Evolutionary conservation across 129 eudicot genomes (phyloP), one percentile per base, ranked within the genome.

Genomic region (Sambucus nigra): DNA sequence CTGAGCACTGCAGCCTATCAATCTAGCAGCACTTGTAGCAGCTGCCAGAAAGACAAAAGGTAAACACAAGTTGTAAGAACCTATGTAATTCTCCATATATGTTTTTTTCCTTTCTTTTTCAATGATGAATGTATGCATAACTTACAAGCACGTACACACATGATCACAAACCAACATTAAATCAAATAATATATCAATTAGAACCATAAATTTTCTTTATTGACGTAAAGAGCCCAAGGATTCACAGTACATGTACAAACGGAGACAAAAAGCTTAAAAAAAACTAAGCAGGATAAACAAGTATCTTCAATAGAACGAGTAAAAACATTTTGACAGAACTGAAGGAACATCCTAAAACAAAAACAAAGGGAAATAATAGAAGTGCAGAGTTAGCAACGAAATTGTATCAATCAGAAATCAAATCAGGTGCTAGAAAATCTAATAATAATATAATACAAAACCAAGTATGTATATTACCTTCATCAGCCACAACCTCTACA

Each of bases 1-100:
- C 55, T 76, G 59, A 51, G 63, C 66, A 60, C 56, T 67, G 76
- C 96, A 86, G 28, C 99, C 94, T 57, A 92, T 51, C 82, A 86
- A 81, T 66, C 71, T 65, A 67, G 99, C 78, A 56, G 84, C 94
- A 68, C 65, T 76, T 61, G 70, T 59, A 55, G 79, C 47, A 74
- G 99, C 96, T 92, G 85, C 60, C 45, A 53, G 15, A 51, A 70
- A 53, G 32, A 65, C 27, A 20, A 35, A 47, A 44, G 24, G 24
- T 19, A 22, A 24, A 12, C 24, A 12, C 24, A 24, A 45, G 52
- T 50, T 23, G 61, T 42, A 49, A 45, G 51, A 41, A 53, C 32
- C 24, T 24, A 42, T 5, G 26, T 20, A 44, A 52, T 25, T 27
- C 25, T 1, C 29, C 32, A 59, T 16, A 14, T 7, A 7, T 16